Conservation (phyloP, 2,329 filamentous ascomycete genomes). For the Phialemoniopsis sp. region DNA sequence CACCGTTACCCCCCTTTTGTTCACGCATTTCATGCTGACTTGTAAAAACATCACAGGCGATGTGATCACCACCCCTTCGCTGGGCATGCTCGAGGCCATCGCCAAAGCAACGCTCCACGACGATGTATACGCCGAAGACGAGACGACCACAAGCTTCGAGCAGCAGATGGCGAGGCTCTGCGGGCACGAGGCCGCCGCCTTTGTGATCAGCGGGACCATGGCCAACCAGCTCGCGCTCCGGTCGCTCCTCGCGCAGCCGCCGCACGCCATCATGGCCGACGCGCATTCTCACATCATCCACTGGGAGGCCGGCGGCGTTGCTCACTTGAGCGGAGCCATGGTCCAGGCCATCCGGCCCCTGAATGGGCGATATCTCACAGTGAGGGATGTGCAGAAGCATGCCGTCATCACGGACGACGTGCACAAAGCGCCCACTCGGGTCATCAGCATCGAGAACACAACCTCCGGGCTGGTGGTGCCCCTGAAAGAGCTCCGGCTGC, state of each 20-base stretch:
- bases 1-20: not conserved
- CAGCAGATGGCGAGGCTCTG: conserved; percentile 60
- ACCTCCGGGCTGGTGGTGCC: conserved; percentile 1
- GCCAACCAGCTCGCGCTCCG: conserved; percentile 75
- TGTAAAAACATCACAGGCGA: conserved; percentile 41
- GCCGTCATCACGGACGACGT: conserved; percentile 33
- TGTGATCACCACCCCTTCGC: conserved; percentile 64
- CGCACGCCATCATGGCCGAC: conserved; percentile 68
- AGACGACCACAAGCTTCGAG: conserved; percentile 65
- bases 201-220: conserved; percentile 78
- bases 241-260: conserved; percentile 64
- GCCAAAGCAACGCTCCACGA: conserved; percentile 66
- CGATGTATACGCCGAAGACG: conserved; percentile 71
- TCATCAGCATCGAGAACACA: conserved; percentile 38
- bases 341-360: conserved; percentile 37
- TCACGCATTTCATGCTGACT: not conserved
- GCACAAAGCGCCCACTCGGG: conserved; percentile 33
- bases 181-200: conserved; percentile 61
- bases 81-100: conserved; percentile 69
- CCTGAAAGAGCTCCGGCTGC: too few relatives aligned
- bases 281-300: conserved; percentile 63
- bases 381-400: conserved; percentile 32
- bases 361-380: conserved; percentile 34
- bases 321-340: conserved; percentile 61
- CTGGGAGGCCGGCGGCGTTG: conserved; percentile 51